A percentile compares a stretch with the other conserved stretches of the same genome.
phyloP scores from a whole-genome alignment of 2,329 filamentous ascomycete genomes.

The Paracoccidioides lutzii region DNA sequence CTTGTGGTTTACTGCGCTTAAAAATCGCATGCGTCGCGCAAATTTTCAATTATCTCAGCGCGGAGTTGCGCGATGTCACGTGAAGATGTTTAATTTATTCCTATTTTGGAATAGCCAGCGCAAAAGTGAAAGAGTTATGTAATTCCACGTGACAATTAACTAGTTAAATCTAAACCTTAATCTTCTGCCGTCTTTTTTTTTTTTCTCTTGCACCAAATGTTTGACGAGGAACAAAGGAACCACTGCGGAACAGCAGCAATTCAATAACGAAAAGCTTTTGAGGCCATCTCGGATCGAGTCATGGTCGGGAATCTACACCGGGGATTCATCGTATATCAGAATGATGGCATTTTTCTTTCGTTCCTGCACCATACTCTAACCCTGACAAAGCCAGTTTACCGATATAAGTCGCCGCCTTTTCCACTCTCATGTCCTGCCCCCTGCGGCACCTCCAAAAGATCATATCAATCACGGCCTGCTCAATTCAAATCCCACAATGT shows the following conservation, averaged over 20 bases:
- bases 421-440: background rate
- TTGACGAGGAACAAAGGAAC: background rate
- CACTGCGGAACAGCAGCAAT: background rate
- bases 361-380: conserved; percentile 65
- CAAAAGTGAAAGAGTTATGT: too few relatives aligned
- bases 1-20: background rate
- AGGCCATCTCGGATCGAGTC: conserved; percentile 1
- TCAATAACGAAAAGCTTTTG: background rate
- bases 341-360: conserved; percentile 37
- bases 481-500: background rate
- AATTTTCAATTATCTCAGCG: background rate
- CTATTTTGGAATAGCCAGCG: background rate
- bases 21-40: background rate
- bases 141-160: background rate
- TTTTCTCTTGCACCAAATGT: background rate
- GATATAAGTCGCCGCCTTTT: background rate
- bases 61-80: conserved; percentile 8
- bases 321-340: conserved; percentile 18
- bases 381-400: conserved; percentile 22
- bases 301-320: conserved; percentile 23
- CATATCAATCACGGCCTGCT: background rate
- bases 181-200: background rate
- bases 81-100: background rate
- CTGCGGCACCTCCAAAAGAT: background rate
- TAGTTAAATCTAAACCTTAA: background rate